A percentile compares a stretch with the other conserved stretches of the same genome.
phyloP scores from a whole-genome alignment of 2,329 filamentous ascomycete species.

The Talaromyces amestolkiae region DNA sequence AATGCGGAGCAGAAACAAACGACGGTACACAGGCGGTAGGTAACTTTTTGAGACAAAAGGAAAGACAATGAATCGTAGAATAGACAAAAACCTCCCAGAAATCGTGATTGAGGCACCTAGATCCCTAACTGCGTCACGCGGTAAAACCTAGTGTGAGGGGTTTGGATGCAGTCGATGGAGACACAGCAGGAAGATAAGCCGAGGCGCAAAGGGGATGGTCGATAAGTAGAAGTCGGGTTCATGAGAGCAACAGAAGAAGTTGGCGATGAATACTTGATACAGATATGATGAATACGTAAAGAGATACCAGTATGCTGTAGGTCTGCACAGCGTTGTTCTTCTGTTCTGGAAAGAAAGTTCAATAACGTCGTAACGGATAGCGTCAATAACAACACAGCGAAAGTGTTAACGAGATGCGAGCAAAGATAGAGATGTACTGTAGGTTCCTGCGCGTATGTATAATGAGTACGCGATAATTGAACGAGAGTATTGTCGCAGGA shows the following conservation, averaged over 20 bases:
- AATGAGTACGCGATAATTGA: not conserved
- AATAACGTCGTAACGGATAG: conserved; percentile 3
- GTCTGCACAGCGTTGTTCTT: not conserved
- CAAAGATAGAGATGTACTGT: not conserved
- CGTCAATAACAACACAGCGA: not conserved
- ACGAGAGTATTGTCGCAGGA: not conserved
- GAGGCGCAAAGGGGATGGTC: conserved; percentile 12
- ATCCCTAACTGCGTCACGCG: conserved; percentile 25
- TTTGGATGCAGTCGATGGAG: conserved; percentile 9
- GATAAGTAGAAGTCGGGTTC: conserved; percentile 11
- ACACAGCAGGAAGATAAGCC: conserved; percentile 16
- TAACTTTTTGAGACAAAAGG: conserved; percentile 20
- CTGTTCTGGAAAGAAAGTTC: not conserved
- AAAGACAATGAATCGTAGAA: conserved; percentile 23
- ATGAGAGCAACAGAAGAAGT: conserved; percentile 8
- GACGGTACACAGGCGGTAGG: conserved; percentile 18
- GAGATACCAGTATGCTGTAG: not conserved
- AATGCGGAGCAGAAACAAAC: conserved; percentile 16
- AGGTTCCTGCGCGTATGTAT: not conserved
- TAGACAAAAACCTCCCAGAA: conserved; percentile 34
- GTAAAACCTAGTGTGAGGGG: conserved; percentile 17
- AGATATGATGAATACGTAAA: not conserved
- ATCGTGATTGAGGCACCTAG: conserved; percentile 28
- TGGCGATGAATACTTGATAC: conserved; percentile 13
- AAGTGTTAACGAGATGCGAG: not conserved